Conservation (phyloP, 1,284 basidiomycete genomes). For the Apiotrichum brassicae region DNA sequence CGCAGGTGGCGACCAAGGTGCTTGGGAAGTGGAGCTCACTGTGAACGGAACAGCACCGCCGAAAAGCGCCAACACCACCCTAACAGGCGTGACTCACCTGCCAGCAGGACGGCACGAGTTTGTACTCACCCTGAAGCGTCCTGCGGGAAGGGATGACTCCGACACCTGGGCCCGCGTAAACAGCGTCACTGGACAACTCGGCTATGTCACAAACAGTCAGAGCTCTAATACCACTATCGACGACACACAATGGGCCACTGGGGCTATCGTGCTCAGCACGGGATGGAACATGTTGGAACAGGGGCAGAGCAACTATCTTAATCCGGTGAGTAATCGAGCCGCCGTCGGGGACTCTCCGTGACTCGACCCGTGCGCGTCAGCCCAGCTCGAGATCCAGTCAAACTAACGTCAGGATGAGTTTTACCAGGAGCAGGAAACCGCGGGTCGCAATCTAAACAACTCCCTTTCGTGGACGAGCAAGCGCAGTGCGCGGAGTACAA, state of each 20-base stretch:
- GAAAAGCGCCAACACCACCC: neutral
- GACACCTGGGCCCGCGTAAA: conserved; percentile 20
- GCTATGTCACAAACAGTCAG: conserved; percentile 3
- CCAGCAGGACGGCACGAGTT: conserved; percentile 20
- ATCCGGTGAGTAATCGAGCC: conserved; percentile 19
- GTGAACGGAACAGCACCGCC: conserved; percentile 17
- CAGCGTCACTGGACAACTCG: conserved; percentile 18
- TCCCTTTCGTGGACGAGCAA: conserved; percentile 33
- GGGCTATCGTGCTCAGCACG: conserved; percentile 21
- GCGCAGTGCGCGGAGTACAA: conserved; percentile 17
- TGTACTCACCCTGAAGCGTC: conserved; percentile 14
- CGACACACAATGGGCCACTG: conserved; percentile 33
- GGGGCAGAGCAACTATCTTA: conserved; percentile 28
- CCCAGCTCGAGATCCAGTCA: no score
- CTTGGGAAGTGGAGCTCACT: conserved; percentile 8
- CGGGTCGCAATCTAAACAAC: conserved; percentile 18
- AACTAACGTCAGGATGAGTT: conserved; percentile 19
- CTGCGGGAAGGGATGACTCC: neutral
- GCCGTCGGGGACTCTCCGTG: neutral
- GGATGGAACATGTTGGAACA: conserved; percentile 40
- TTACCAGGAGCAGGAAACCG: conserved; percentile 15
- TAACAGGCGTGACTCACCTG: conserved; percentile 15
- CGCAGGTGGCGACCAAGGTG: neutral
- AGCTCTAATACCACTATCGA: conserved; percentile 32
- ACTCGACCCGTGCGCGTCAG: neutral